Evolutionary conservation across 306 rosid genomes (phyloP), one percentile per base, ranked within the genome.

Genomic region (Astragalus glycyphyllos): DNA sequence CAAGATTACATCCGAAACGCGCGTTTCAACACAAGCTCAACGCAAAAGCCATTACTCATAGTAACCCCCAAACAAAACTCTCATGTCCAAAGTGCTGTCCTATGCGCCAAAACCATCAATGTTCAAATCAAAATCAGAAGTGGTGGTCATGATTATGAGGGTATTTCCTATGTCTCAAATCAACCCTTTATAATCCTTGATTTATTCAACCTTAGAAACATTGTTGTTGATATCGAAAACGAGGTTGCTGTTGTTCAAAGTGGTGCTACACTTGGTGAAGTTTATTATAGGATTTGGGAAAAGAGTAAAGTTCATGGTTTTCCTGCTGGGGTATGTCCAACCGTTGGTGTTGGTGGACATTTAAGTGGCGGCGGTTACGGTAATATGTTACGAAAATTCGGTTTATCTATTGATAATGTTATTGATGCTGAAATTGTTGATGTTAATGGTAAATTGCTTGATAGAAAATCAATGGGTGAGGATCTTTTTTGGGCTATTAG

Each of bases 91-190:
- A 73, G 50, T 1, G 5, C 80, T 2, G 80, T 82, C 0, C 14
- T 70, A 0, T 82, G 86, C 37, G 72, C 80, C 68, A 78, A 74
- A 17, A 11, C 3, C 49, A 7, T 31, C 1, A 15, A 41, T 0
- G 0, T 65, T 40, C 72, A 55, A 10, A n/a, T 82, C 58, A 74
- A 79, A 67, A 78, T 82, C 40, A 41, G 86, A 11, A 74, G 86
- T 9, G 86, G 86, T 5, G 83, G 86, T 12, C 83, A 82, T 13
- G 86, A 82, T 23, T 82, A 64, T 20, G 86, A 82, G 35, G 86
- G 86, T 1, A 51, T 82, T 17, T 78, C 83, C 0, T 82, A 78
- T 4, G 6, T 47, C 59, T 77, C 82, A 0, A 8, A 35, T 0
- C 47, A 78, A 13, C 78, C 72, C 46, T 82, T 82, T 11, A 69